These are phyloP conservation scores for Phytophthora macrochlamydospora DNA, from an alignment of 352 stramenopile species.

Conservation along the genomic window DNA sequence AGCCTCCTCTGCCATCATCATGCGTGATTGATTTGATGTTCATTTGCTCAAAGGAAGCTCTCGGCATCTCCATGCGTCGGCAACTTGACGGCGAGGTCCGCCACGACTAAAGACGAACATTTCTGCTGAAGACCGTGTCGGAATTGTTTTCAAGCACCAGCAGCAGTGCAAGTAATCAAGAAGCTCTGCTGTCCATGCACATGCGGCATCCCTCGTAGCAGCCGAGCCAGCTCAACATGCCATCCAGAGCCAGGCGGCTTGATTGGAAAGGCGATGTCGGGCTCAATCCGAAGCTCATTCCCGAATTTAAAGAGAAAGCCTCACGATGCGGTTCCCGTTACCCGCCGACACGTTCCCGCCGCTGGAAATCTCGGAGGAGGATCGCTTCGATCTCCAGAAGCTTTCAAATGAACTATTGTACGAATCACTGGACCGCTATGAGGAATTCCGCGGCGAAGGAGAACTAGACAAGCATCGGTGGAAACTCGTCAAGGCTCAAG, in stretches of 20 bases:
- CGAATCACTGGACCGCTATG: constrained; percentile 46
- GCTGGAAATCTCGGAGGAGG: constrained; percentile 36
- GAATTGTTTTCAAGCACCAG: too few relatives aligned
- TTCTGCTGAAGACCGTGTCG: too few relatives aligned
- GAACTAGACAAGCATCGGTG: constrained; percentile 29
- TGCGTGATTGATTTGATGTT: too few relatives aligned
- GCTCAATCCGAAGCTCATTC: constrained; percentile 3
- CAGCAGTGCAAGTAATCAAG: too few relatives aligned
- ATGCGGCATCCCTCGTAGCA: too few relatives aligned
- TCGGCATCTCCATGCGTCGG: too few relatives aligned
- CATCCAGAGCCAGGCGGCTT: neutral
- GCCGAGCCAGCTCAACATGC: too few relatives aligned
- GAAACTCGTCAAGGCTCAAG: constrained; percentile 32
- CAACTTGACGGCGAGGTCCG: too few relatives aligned
- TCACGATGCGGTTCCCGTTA: constrained; percentile 31
- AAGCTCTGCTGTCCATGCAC: too few relatives aligned
- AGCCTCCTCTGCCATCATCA: too few relatives aligned
- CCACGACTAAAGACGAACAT: too few relatives aligned
- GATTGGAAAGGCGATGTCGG: neutral
- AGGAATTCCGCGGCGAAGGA: constrained; percentile 30
- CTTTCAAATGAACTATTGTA: constrained; percentile 34
- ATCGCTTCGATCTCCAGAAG: constrained; percentile 30
- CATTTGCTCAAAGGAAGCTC: too few relatives aligned
- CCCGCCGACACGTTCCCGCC: constrained; percentile 43
- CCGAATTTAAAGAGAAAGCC: constrained; percentile 18